Evolutionary conservation across 192 early-diverging fungal genomes (phyloP).

Genomic region (Podila epicladia): DNA sequence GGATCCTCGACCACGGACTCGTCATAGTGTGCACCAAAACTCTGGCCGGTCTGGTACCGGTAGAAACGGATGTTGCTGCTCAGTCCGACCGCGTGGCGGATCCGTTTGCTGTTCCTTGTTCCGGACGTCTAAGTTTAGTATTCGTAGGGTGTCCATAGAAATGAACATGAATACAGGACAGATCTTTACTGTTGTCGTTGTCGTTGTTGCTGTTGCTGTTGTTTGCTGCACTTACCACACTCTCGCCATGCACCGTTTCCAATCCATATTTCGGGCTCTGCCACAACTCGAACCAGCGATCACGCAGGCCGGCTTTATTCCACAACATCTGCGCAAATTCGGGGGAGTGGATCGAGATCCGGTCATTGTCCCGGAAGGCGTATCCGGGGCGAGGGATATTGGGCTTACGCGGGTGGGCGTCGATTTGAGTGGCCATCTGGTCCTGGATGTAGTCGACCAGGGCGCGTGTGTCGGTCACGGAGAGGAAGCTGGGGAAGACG

Average conservation of each 20-base stretch:
- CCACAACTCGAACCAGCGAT: slow-evolving; percentile 49
- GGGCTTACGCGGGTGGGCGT: slow-evolving; percentile 23
- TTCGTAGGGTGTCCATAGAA: no score
- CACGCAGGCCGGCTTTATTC: slow-evolving; percentile 46
- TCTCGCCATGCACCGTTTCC: slow-evolving; percentile 47
- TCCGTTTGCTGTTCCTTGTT: slow-evolving; percentile 21
- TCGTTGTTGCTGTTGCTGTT: neutral
- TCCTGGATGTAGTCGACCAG: slow-evolving; percentile 31
- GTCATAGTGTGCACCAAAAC: slow-evolving; percentile 70
- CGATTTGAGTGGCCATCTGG: slow-evolving; percentile 38
- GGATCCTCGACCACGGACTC: slow-evolving; percentile 60
- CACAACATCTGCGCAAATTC: slow-evolving; percentile 61
- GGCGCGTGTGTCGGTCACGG: slow-evolving; percentile 7
- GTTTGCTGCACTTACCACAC: slow-evolving; percentile 36
- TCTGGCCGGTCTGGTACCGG: slow-evolving; percentile 66
- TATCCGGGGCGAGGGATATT: slow-evolving; percentile 60
- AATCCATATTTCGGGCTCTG: slow-evolving; percentile 31
- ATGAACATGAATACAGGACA: no score
- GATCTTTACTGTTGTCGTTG: neutral
- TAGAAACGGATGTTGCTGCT: slow-evolving; percentile 69
- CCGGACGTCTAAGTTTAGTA: slow-evolving; percentile 44
- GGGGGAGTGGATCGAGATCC: slow-evolving; percentile 56
- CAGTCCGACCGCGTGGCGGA: slow-evolving; percentile 54
- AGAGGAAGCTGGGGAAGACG: slow-evolving; percentile 28
- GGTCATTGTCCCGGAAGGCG: slow-evolving; percentile 68